A percentile compares a stretch with the other conserved stretches of the same genome.
Conservation (phyloP, 306 rosid genomes). For the Glycine soja region DNA sequence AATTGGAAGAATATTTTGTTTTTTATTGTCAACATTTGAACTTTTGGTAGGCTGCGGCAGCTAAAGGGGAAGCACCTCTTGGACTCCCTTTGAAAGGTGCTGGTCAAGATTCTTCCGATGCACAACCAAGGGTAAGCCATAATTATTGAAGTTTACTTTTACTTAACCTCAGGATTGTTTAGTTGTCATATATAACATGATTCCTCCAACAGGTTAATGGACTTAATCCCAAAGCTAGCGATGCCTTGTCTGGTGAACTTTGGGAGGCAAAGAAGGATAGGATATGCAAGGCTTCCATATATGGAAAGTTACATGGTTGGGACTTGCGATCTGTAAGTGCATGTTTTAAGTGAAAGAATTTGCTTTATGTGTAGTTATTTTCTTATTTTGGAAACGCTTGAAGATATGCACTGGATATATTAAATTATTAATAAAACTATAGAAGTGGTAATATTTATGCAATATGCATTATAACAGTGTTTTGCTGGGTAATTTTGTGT, state of each 20-base stretch:
- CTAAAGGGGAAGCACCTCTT: conserved; percentile 99
- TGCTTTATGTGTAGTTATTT: conserved; percentile 17
- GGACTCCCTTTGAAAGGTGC: conserved; percentile 99
- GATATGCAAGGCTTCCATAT: conserved; percentile 76
- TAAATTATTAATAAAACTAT: not conserved
- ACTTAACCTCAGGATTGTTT: conserved; percentile 30
- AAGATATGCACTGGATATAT: conserved; percentile 31
- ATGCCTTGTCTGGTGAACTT: conserved; percentile 97
- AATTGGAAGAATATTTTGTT: conserved; percentile 7
- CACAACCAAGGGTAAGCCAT: conserved; percentile 66
- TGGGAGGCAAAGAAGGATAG: conserved; percentile 95
- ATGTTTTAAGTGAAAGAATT: conserved; percentile 22
- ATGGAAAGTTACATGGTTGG: conserved; percentile 88
- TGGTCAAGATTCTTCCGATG: conserved; percentile 95
- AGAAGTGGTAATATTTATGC: conserved; percentile 6
- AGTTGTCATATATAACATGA: conserved; percentile 36
- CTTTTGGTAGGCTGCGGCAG: conserved; percentile 92
- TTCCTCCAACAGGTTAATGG: conserved; percentile 74
- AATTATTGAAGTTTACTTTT: conserved; percentile 36
- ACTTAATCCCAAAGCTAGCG: conserved; percentile 83
- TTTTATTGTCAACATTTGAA: conserved; percentile 40
- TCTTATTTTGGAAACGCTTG: conserved; percentile 30
- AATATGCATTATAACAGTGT: too few species aligned
- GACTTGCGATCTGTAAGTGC: conserved; percentile 90
- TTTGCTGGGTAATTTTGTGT: too few species aligned